Percentiles rank a stretch among this genome's conserved stretches.
Evolutionary conservation across 805 yeast genomes (phyloP).

Genomic region (Zygosaccharomyces rouxii): DNA sequence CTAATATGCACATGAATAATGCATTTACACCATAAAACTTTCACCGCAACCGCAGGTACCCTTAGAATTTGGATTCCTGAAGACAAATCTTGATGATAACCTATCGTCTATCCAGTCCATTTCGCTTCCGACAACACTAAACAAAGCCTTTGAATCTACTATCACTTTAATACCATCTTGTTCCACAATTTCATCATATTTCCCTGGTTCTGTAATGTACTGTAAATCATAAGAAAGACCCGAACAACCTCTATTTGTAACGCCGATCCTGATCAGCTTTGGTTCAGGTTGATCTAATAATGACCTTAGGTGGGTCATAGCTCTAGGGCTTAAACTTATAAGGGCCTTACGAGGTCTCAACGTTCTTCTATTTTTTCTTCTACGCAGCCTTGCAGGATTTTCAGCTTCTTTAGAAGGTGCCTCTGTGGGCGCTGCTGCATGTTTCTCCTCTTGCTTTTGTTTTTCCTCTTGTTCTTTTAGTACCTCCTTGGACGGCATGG

Average conservation of each 20-base stretch:
- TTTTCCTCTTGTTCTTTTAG: conserved; percentile 43
- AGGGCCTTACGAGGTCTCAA: conserved; percentile 87
- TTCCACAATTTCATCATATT: conserved; percentile 87
- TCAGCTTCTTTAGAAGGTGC: conserved; percentile 7
- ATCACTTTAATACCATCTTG: conserved; percentile 92
- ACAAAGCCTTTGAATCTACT: conserved; percentile 92
- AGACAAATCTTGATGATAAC: conserved; percentile 80
- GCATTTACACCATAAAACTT: conserved; percentile 81
- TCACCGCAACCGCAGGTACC: conserved; percentile 99
- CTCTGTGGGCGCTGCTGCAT: conserved; percentile 17
- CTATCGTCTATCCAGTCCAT: conserved; percentile 99
- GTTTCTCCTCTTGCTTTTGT: conserved; percentile 10
- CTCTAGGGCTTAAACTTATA: conserved; percentile 72
- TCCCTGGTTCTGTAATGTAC: conserved; percentile 86
- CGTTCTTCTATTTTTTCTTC: conserved; percentile 44
- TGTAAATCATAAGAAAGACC: conserved; percentile 89
- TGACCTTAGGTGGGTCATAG: conserved; percentile 63
- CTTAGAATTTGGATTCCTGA: conserved; percentile 92
- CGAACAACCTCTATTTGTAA: conserved; percentile 94
- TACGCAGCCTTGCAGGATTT: conserved; percentile 33
- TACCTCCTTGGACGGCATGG: conserved; percentile 42
- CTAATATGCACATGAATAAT: background rate
- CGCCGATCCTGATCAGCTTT: conserved; percentile 85
- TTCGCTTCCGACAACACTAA: conserved; percentile 92
- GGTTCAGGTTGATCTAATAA: conserved; percentile 81